A percentile compares a stretch with the other conserved stretches of the same genome.
Conservation (phyloP, 2,329 filamentous ascomycete species). For the Hymenoscyphus fructigenus region DNA sequence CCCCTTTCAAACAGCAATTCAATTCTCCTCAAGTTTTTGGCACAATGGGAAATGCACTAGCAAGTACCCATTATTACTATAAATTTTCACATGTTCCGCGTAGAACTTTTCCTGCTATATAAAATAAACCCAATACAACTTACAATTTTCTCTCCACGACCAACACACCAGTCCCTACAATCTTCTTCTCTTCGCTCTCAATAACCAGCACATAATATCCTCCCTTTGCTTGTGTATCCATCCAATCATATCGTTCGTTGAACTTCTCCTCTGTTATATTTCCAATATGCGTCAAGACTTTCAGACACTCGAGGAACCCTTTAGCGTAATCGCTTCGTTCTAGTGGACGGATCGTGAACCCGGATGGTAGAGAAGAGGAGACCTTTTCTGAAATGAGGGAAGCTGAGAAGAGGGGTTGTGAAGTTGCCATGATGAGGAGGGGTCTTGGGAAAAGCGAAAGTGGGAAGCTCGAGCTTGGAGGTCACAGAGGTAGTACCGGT, state of each 20-base stretch:
- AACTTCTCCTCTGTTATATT: constrained; percentile 75
- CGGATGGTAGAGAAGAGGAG: constrained; percentile 66
- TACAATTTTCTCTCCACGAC: constrained; percentile 94
- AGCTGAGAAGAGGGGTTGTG: constrained; percentile 63
- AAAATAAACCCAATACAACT: constrained; percentile 32
- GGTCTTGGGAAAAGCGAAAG: not conserved
- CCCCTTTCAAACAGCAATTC: not conserved
- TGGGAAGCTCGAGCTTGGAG: not conserved
- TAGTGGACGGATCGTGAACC: constrained; percentile 79
- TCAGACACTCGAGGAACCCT: constrained; percentile 85
- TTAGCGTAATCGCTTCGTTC: constrained; percentile 65
- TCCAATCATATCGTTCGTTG: constrained; percentile 61
- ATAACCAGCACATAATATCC: constrained; percentile 85
- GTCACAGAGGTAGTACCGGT: too few species aligned
- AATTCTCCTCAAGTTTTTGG: not conserved
- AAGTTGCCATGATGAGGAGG: not conserved
- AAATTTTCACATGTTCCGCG: too few species aligned
- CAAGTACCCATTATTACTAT: too few species aligned
- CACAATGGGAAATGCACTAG: not conserved
- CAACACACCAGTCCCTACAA: constrained; percentile 83
- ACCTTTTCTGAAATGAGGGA: constrained; percentile 76
- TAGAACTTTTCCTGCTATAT: not conserved
- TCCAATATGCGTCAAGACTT: constrained; percentile 86
- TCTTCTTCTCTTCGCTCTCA: constrained; percentile 61
- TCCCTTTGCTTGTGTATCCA: constrained; percentile 56